Conservation (phyloP, 345 rosid species). For the Ceriops decandra region DNA sequence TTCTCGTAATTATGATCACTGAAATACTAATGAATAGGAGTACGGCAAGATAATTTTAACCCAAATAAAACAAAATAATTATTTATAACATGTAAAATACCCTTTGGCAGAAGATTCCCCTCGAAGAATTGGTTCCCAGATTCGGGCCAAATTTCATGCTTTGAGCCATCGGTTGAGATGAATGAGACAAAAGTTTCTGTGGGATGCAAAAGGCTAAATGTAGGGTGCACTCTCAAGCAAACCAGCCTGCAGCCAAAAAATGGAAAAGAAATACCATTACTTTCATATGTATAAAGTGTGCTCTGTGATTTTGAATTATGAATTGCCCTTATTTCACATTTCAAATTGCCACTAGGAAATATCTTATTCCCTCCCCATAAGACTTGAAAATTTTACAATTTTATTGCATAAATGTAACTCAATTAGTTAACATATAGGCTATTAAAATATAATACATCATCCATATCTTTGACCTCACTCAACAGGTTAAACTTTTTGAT, state of each 20-base stretch:
- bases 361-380: too few species aligned
- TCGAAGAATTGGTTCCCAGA: slow-evolving; percentile 49
- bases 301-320: too few species aligned
- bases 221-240: slow-evolving; percentile 82
- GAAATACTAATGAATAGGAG: neutral
- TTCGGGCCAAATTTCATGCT: slow-evolving; percentile 79
- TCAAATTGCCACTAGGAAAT: too few species aligned
- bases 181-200: slow-evolving; percentile 62
- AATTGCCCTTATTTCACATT: too few species aligned
- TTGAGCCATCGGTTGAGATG: slow-evolving; percentile 64
- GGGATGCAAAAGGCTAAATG: slow-evolving; percentile 66
- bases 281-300: neutral
- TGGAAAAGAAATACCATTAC: neutral
- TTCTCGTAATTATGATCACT: neutral
- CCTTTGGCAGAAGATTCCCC: slow-evolving; percentile 67
- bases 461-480: too few species aligned
- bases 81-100: slow-evolving; percentile 28
- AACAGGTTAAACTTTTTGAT: too few species aligned
- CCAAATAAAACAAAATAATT: neutral
- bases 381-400: too few species aligned
- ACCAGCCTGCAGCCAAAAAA: slow-evolving; percentile 57
- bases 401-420: too few species aligned
- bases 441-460: too few species aligned
- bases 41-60: too few species aligned
- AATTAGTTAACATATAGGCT: too few species aligned